Conservation (phyloP, 805 yeast species). For the Wickerhamiella spandovensis region DNA sequence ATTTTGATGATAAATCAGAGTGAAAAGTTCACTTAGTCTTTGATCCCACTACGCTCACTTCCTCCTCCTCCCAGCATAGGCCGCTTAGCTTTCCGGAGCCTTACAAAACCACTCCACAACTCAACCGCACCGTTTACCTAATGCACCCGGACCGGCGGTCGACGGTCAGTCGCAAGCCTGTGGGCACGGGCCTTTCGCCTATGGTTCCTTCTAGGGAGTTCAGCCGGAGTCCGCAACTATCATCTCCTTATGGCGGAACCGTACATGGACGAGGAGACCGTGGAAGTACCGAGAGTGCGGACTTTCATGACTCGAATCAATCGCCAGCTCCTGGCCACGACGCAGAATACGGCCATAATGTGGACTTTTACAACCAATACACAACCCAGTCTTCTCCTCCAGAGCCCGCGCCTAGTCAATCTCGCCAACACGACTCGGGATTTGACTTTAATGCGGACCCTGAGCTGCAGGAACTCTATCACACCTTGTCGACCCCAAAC, state of each 20-base stretch:
- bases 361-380: neutral
- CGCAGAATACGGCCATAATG: neutral
- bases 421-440: neutral
- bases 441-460: neutral
- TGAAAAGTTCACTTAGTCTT: neutral
- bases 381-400: neutral
- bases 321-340: neutral
- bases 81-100: too few relatives aligned
- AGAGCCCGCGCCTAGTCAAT: neutral
- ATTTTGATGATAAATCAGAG: constrained; percentile 1
- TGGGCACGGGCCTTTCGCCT: neutral
- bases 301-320: neutral
- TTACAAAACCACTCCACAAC: too few relatives aligned
- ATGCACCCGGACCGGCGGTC: neutral
- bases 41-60: too few relatives aligned
- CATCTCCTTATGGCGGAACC: neutral
- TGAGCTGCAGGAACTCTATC: neutral
- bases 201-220: neutral
- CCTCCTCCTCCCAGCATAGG: too few relatives aligned
- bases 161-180: constrained; percentile 1
- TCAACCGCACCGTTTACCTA: too few relatives aligned
- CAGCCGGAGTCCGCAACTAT: neutral
- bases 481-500: neutral
- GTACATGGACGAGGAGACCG: neutral
- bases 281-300: neutral